Base-by-base conservation (phyloP, 305 asterid species). In the Fraxinus greggii region DNA sequence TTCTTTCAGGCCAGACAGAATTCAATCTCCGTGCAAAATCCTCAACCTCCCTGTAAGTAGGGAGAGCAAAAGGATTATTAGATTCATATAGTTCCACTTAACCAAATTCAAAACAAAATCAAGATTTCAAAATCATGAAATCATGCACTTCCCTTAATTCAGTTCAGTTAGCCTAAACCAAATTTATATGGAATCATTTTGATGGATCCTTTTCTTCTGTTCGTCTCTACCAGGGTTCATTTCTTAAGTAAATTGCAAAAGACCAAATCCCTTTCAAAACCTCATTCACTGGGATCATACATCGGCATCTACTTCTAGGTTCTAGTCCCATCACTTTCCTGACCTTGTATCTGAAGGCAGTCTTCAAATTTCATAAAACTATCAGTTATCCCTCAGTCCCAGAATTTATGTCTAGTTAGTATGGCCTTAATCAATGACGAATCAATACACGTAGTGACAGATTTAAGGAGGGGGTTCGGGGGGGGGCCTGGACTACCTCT, bases 21-120 rank as follows among this genome's bases (percentile, higher is more conserved):
- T 89, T 87, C 79, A 89, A 84, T 78, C 92, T 86, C 56, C 92
- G 86, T 54, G 92, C 90, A 86, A 89, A 89, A 82, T 89, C 92
- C 81, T 87, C 92, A 65, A 89, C 92, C 83, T 89, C 92, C 88
- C 90, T 89, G 78, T 35, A 63, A 42, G 6, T 19, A 23, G 70
- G 12, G 59, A 74, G n/a, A 72, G 63, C 13, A 17, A 75, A 61
- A 36, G 24, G 63, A 51, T 21, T 19, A 7, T 61, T 61, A 7
- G 70, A 7, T 23, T 19, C 69, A 59, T 21, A 5, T 51, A 59
- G 29, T 19, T 21, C 29, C 24, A 10, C 28, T 59, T 59, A 59
- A 54, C 29, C 59, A 35, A 33, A 51, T 36, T 19, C 13, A 38
- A 54, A 23, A 21, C 59, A 45, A 33, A 54, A 63, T 26, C 13